phyloP scores from a whole-genome alignment of 495 filamentous ascomycete species.

The Neurospora sp. region DNA sequence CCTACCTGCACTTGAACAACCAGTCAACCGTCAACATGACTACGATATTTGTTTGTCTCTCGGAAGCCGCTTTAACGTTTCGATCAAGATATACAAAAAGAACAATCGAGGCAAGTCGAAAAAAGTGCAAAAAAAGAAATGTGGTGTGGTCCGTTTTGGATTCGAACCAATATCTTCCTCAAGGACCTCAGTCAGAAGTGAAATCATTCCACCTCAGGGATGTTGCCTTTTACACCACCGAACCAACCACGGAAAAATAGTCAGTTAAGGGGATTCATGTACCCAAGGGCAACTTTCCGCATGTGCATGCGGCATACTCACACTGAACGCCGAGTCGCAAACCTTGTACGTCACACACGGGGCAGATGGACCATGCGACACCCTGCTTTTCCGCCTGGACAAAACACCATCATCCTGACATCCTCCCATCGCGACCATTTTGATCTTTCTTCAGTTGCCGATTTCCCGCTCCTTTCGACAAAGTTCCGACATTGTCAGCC shows the following conservation, averaged over 20 bases:
- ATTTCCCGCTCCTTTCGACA: neutral
- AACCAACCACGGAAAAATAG: neutral
- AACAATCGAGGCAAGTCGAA: neutral
- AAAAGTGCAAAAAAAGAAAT: neutral
- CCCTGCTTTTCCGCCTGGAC: neutral
- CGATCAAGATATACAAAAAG: rapidly evolving
- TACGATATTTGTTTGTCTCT: neutral
- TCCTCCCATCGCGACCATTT: neutral
- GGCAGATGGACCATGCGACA: neutral
- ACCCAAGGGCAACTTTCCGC: neutral
- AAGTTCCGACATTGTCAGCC: neutral
- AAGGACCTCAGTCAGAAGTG: neutral
- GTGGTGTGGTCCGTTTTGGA: neutral
- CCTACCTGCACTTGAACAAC: neutral
- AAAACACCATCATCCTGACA: neutral
- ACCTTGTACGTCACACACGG: neutral
- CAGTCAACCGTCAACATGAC: neutral
- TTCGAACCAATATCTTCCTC: neutral
- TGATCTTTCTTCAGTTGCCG: neutral
- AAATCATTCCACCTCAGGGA: neutral
- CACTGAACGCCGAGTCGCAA: neutral
- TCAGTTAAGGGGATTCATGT: neutral
- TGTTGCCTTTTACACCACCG: neutral
- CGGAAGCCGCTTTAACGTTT: neutral
- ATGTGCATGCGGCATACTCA: neutral